Conservation (phyloP, 2,329 filamentous ascomycete species). For the Sporothrix pseudoabietina region DNA sequence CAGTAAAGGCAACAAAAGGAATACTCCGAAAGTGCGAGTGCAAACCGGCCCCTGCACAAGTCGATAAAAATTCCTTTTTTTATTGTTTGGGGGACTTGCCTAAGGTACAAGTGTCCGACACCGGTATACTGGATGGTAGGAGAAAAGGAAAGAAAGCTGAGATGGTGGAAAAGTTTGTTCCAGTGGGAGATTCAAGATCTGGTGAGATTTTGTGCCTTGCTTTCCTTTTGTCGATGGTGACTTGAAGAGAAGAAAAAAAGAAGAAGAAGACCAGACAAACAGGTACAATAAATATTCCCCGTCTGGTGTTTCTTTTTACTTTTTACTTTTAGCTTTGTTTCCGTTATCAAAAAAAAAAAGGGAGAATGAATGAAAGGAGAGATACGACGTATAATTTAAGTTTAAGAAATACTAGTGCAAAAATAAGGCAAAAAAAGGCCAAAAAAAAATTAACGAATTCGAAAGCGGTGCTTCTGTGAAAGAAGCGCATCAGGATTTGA, state of each 20-base stretch:
- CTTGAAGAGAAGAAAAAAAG: not conserved
- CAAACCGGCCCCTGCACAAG: not conserved
- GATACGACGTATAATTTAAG: not conserved
- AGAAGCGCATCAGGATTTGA: slow-evolving; percentile 46
- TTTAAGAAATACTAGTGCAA: too few relatives aligned
- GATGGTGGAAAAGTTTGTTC: not conserved
- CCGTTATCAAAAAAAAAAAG: not conserved
- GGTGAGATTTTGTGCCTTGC: not conserved
- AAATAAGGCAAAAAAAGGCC: not conserved
- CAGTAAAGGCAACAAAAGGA: not conserved
- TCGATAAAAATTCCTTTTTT: not conserved
- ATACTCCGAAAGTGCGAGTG: not conserved
- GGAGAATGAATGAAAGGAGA: not conserved
- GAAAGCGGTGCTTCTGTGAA: slow-evolving; percentile 27
- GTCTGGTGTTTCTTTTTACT: not conserved
- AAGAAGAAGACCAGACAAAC: not conserved
- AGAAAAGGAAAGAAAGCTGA: not conserved
- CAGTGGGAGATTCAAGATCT: not conserved
- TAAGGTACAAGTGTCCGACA: not conserved
- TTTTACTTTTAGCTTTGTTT: not conserved
- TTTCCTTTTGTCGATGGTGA: not conserved
- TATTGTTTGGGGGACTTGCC: not conserved
- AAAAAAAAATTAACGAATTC: slow-evolving; percentile 28
- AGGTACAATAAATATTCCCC: not conserved
- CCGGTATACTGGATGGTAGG: not conserved